A percentile compares a stretch with the other conserved stretches of the same genome.
Conservation (phyloP, 257 asterid genomes). For the Nicotiana attenuata region DNA sequence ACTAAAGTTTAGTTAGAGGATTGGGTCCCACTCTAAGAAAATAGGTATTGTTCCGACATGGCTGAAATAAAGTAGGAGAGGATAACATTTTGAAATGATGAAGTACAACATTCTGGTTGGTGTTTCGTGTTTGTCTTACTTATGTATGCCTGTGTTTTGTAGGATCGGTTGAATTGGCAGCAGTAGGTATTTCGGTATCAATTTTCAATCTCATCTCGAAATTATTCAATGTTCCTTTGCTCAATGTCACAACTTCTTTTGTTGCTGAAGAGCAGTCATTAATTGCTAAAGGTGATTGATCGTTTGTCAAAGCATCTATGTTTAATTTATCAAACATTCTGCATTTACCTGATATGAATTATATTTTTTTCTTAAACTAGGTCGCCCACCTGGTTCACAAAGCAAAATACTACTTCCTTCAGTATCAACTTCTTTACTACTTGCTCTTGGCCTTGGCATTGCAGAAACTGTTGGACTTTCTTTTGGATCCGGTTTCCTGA, state of each 20-base stretch:
- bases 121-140: neutral
- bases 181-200: constrained; percentile 92
- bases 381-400: constrained; percentile 34
- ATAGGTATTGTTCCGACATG: neutral
- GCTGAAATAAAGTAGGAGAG: neutral
- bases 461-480: constrained; percentile 70
- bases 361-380: constrained; percentile 14
- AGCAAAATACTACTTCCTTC: constrained; percentile 69
- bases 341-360: constrained; percentile 2
- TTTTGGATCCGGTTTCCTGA: constrained; percentile 57
- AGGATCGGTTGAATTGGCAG: constrained; percentile 95
- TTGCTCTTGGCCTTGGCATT: constrained; percentile 83
- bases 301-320: neutral
- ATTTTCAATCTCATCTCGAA: constrained; percentile 81
- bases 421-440: constrained; percentile 70
- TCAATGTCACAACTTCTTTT: constrained; percentile 86
- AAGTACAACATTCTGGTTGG: neutral
- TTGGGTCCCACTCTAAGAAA: neutral
- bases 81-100: neutral
- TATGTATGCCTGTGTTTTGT: constrained; percentile 9
- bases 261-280: constrained; percentile 97
- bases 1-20: neutral
- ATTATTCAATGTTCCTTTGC: constrained; percentile 91
- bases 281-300: constrained; percentile 21
- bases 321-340: neutral